phyloP scores from a whole-genome alignment of 306 rosid genomes.

The Prinsepia uniflora region DNA sequence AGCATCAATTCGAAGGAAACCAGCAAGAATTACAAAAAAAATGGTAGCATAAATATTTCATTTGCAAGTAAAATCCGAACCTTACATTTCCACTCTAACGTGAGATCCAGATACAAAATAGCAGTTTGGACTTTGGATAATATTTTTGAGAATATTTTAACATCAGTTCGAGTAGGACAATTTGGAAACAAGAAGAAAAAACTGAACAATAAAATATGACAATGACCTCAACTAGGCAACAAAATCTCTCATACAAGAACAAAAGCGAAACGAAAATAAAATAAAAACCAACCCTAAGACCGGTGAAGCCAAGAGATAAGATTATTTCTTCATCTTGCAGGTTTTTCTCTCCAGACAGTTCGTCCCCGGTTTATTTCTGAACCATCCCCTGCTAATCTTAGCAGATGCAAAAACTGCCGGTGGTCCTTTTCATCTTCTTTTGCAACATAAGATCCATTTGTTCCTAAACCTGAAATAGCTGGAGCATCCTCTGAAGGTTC shows the following conservation, averaged over 20 bases:
- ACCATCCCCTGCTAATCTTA: conserved; percentile 61
- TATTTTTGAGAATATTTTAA: not conserved
- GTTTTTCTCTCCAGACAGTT: conserved; percentile 88
- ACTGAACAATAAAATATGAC: conserved; percentile 2
- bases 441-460: conserved; percentile 49
- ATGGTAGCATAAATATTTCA: not conserved
- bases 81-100: not conserved
- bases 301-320: conserved; percentile 5
- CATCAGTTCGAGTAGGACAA: not conserved
- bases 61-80: not conserved
- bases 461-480: conserved; percentile 40
- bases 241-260: conserved; percentile 13
- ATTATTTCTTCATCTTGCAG: conserved; percentile 45
- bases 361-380: conserved; percentile 87
- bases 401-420: conserved; percentile 69
- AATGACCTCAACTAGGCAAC: conserved; percentile 5
- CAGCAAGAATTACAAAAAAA: not conserved
- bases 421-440: conserved; percentile 33
- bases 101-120: conserved; percentile 9
- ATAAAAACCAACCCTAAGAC: conserved; percentile 10
- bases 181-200: not conserved
- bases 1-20: not conserved
- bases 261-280: not conserved
- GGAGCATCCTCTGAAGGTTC: conserved; percentile 42
- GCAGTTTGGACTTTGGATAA: not conserved